A percentile compares a stretch with the other conserved stretches of the same genome.
Evolutionary conservation across 2,329 filamentous ascomycete genomes (phyloP).

Genomic region (Fusarium xylarioides): DNA sequence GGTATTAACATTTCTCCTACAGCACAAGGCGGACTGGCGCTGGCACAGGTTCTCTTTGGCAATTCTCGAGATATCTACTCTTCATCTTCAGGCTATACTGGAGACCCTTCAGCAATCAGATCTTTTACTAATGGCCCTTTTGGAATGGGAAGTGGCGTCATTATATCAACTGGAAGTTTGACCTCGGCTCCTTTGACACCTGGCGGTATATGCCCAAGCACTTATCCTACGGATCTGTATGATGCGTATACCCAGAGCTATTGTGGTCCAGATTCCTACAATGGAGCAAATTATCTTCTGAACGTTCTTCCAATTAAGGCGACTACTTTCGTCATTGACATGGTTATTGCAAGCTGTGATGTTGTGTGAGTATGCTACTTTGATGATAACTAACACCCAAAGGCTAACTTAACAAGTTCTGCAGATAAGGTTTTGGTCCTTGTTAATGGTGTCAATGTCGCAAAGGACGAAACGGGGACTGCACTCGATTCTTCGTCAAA

Average conservation of each 20-base stretch:
- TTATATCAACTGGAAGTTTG: neutral
- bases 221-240: neutral
- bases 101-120: neutral
- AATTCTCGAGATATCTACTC: neutral
- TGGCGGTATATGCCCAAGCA: neutral
- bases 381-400: too few relatives aligned
- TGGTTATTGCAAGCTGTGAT: neutral
- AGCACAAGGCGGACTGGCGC: neutral
- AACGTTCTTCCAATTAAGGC: neutral
- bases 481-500: neutral
- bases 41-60: neutral
- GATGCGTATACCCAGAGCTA: neutral
- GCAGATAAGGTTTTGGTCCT: neutral
- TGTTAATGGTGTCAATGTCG: neutral
- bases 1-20: neutral
- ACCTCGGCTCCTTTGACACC: accelerated
- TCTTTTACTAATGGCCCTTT: neutral
- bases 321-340: neutral
- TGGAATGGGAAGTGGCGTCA: neutral
- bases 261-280: neutral
- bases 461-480: neutral
- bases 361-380: neutral
- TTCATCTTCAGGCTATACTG: neutral
- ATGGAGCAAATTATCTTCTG: neutral
- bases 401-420: neutral